Evolutionary conservation across 2,329 filamentous ascomycete genomes (phyloP).

Genomic region (Claviceps sp.): DNA sequence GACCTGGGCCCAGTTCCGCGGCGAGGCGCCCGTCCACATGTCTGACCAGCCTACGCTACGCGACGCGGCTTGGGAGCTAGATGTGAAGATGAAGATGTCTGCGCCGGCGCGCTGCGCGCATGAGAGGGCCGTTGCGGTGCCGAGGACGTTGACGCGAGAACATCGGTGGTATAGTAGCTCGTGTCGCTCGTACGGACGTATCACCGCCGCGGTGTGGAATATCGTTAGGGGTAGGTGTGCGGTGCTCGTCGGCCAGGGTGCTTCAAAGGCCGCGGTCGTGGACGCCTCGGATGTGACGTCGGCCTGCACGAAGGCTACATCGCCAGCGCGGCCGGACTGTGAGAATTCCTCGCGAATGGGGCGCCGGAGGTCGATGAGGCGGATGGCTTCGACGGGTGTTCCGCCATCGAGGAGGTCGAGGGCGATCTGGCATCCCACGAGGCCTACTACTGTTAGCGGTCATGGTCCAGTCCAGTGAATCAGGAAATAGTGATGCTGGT

Average conservation of each 20-base stretch:
- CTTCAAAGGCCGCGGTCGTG: slow-evolving; percentile 30
- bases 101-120: slow-evolving; percentile 32
- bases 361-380: slow-evolving; percentile 36
- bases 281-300: slow-evolving; percentile 35
- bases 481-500: too few species aligned
- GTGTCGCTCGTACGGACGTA: slow-evolving; percentile 36
- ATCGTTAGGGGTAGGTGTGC: slow-evolving; percentile 37
- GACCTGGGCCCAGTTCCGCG: slow-evolving; percentile 29
- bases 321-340: slow-evolving; percentile 15
- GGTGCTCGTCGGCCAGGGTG: slow-evolving; percentile 29
- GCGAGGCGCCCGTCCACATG: slow-evolving; percentile 21
- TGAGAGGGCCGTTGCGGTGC: slow-evolving; percentile 33
- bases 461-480: too few species aligned
- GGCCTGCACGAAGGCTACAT: slow-evolving; percentile 30
- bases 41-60: slow-evolving; percentile 28
- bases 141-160: slow-evolving; percentile 35
- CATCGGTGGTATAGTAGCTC: slow-evolving; percentile 29
- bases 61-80: slow-evolving; percentile 30
- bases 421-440: slow-evolving; percentile 42
- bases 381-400: slow-evolving; percentile 34
- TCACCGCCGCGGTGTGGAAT: slow-evolving; percentile 42
- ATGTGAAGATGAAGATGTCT: slow-evolving; percentile 38
- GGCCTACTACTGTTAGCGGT: slow-evolving; percentile 21
- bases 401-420: slow-evolving; percentile 39
- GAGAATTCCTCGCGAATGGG: slow-evolving; percentile 30